phyloP scores from a whole-genome alignment of 2,329 filamentous ascomycete genomes.

The Corynespora cassiicola region DNA sequence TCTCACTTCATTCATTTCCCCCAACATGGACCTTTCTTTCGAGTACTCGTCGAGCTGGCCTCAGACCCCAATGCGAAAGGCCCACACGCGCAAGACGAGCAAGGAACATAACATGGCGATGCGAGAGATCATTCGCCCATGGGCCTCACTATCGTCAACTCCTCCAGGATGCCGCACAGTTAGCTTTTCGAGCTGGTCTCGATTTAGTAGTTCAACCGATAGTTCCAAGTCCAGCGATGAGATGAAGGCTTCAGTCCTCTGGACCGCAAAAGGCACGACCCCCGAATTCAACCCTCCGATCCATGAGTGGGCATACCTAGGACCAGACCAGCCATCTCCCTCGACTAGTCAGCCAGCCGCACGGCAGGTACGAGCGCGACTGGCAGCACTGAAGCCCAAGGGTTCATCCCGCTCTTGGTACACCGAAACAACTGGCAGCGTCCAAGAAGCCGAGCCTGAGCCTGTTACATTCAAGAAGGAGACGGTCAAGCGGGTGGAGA shows the following conservation, averaged over 20 bases:
- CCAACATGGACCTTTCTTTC: too few relatives aligned
- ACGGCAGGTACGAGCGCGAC: background rate
- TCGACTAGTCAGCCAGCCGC: slow-evolving; percentile 1
- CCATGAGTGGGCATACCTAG: slow-evolving; percentile 25
- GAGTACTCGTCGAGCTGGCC: too few relatives aligned
- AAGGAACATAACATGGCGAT: slow-evolving; percentile 3
- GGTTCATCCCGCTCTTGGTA: too few relatives aligned
- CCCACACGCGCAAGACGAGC: slow-evolving; percentile 1
- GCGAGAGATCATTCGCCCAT: slow-evolving; percentile 5
- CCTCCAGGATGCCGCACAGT: slow-evolving; percentile 23
- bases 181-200: slow-evolving; percentile 25
- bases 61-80: too few relatives aligned
- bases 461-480: slow-evolving; percentile 21
- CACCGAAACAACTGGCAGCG: slow-evolving; percentile 9
- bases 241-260: slow-evolving; percentile 28
- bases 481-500: slow-evolving; percentile 19
- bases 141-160: slow-evolving; percentile 1
- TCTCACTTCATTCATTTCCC: too few relatives aligned
- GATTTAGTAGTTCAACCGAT: slow-evolving; percentile 15
- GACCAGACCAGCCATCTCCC: slow-evolving; percentile 21
- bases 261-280: slow-evolving; percentile 19
- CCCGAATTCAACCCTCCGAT: slow-evolving; percentile 25
- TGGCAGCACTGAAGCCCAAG: too few relatives aligned
- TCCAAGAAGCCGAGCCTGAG: slow-evolving; percentile 4
- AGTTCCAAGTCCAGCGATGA: slow-evolving; percentile 15